phyloP scores from a whole-genome alignment of 1,284 basidiomycete species.

The Vanrija sp. region DNA sequence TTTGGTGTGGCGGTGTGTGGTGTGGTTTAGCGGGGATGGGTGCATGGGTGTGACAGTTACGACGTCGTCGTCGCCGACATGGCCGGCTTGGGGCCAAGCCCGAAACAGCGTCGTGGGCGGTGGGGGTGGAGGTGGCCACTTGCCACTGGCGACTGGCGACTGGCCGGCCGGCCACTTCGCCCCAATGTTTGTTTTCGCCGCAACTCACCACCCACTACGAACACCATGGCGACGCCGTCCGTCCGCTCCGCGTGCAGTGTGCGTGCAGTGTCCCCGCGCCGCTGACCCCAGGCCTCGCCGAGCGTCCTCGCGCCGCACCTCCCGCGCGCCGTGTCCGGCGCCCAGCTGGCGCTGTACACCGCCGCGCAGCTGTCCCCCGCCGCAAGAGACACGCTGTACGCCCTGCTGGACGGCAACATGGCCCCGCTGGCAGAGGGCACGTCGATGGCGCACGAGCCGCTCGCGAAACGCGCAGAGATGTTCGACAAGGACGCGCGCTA shows the following conservation, averaged over 20 bases:
- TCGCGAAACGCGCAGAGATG: constrained; percentile 39
- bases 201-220: background rate
- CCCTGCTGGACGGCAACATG: constrained; percentile 38
- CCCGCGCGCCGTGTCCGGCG: constrained; percentile 1
- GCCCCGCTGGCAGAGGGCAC: constrained; percentile 23
- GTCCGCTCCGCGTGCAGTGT: constrained; percentile 22
- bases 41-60: no score
- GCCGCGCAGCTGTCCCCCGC: constrained; percentile 10
- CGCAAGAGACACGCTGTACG: constrained; percentile 25
- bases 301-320: constrained; percentile 20
- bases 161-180: no score
- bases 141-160: no score
- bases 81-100: no score
- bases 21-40: no score
- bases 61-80: no score
- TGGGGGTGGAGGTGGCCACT: no score
- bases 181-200: no score
- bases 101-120: no score
- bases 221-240: constrained; percentile 21
- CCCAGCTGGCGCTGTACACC: constrained; percentile 8
- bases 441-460: constrained; percentile 25
- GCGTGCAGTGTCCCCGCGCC: background rate
- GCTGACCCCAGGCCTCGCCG: background rate
- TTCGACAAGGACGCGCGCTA: constrained; percentile 39
- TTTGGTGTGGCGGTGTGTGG: no score